Evolutionary conservation across 2,329 filamentous ascomycete genomes (phyloP).

Genomic region (Aspergillus pseudoviridinutans): DNA sequence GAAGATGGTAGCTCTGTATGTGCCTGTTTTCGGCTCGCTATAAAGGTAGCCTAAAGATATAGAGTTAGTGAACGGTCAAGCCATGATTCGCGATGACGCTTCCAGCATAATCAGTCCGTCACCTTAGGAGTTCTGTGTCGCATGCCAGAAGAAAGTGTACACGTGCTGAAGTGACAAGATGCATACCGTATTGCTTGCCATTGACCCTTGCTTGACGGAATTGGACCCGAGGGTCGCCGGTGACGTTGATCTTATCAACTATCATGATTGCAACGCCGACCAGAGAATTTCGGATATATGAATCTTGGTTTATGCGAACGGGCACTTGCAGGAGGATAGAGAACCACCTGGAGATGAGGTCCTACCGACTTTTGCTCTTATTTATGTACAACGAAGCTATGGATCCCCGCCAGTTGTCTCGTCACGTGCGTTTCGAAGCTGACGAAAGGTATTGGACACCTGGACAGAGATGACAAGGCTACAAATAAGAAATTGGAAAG

Average conservation of each 20-base stretch:
- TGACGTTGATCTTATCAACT: constrained; percentile 59
- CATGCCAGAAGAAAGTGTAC: neutral
- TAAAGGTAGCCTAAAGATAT: constrained; percentile 48
- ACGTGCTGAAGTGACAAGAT: neutral
- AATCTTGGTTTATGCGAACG: neutral
- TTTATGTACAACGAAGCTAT: constrained; percentile 9
- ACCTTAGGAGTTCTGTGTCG: neutral
- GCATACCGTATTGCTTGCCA: constrained; percentile 63
- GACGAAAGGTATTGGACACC: neutral
- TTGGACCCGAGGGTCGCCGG: constrained; percentile 63
- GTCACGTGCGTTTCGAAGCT: constrained; percentile 17
- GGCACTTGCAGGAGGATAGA: neutral
- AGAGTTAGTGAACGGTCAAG: constrained; percentile 6
- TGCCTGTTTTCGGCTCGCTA: constrained; percentile 41
- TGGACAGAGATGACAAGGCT: constrained; percentile 7
- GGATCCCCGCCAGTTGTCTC: constrained; percentile 12
- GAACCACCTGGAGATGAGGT: neutral
- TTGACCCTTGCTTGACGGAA: constrained; percentile 61
- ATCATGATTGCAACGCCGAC: constrained; percentile 37
- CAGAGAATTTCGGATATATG: neutral
- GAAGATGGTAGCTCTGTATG: constrained; percentile 52
- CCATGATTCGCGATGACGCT: neutral
- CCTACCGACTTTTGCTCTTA: constrained; percentile 2
- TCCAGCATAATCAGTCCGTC: neutral
- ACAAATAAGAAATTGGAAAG: neutral